Percentiles rank a stretch among this genome's conserved stretches.
phyloP scores from a whole-genome alignment of 2,329 filamentous ascomycete genomes.

The Aspergillus quadricinctus region DNA sequence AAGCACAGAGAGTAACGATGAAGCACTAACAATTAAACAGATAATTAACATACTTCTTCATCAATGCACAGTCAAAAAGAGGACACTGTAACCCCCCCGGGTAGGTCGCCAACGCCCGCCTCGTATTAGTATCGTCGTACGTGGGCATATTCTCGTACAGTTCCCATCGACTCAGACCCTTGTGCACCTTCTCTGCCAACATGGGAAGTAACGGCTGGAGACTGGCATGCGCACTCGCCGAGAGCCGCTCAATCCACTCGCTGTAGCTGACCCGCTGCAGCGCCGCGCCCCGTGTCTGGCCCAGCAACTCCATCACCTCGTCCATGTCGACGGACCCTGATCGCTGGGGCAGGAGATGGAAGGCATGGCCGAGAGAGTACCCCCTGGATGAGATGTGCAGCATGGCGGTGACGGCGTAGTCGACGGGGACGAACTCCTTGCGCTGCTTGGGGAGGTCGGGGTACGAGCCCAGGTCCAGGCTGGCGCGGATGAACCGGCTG shows the following conservation, averaged over 20 bases:
- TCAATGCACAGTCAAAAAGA: no score
- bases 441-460: constrained; percentile 21
- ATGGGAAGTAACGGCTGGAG: constrained; percentile 19
- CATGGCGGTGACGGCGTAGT: constrained; percentile 18
- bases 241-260: constrained; percentile 13
- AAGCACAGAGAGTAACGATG: no score
- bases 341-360: constrained; percentile 15
- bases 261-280: constrained; percentile 3
- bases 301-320: constrained; percentile 8
- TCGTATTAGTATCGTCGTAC: constrained; percentile 15
- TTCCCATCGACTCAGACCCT: constrained; percentile 22
- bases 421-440: constrained; percentile 24
- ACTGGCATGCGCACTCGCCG: background rate
- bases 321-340: constrained; percentile 11
- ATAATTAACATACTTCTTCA: no score
- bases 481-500: constrained; percentile 73
- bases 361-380: constrained; percentile 13
- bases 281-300: constrained; percentile 2
- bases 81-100: no score
- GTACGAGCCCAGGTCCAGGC: constrained; percentile 60
- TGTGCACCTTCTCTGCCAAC: constrained; percentile 19
- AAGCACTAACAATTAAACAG: no score
- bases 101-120: no score
- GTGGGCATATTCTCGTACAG: constrained; percentile 23
- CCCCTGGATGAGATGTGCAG: constrained; percentile 17